Evolutionary conservation across 2,329 filamentous ascomycete species (phyloP).

Genomic region (Pseudopithomyces chartarum): DNA sequence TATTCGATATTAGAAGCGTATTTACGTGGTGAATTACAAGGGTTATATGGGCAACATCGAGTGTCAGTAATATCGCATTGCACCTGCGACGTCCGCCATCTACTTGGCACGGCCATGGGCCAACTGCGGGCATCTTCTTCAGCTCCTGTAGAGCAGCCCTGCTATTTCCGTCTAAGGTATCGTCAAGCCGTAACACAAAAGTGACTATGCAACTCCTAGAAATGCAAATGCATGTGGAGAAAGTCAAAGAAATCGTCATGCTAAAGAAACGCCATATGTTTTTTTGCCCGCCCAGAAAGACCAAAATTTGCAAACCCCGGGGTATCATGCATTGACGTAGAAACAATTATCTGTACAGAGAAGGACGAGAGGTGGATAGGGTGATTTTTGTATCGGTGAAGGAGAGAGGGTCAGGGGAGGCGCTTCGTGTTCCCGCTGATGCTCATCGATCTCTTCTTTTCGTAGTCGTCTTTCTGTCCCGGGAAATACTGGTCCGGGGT

Average conservation of each 20-base stretch:
- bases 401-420: constrained; percentile 12
- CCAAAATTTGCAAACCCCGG: constrained; percentile 16
- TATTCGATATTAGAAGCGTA: constrained; percentile 6
- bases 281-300: constrained; percentile 15
- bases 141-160: constrained; percentile 4
- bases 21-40: constrained; percentile 13
- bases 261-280: constrained; percentile 10
- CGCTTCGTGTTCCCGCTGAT: constrained; percentile 13
- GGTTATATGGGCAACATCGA: constrained; percentile 3
- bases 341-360: constrained; percentile 15
- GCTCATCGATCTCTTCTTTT: constrained; percentile 19
- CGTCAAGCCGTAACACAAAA: constrained; percentile 15
- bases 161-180: constrained; percentile 14
- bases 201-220: constrained; percentile 16
- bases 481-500: constrained; percentile 23
- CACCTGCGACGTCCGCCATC: constrained; percentile 1
- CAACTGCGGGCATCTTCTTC: neutral
- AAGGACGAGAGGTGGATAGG: constrained; percentile 5
- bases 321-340: constrained; percentile 19
- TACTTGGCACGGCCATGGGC: neutral
- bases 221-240: constrained; percentile 19
- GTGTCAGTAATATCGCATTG: constrained; percentile 2
- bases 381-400: constrained; percentile 1
- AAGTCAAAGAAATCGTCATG: constrained; percentile 11
- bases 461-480: constrained; percentile 10